Evolutionary conservation across 2,329 filamentous ascomycete genomes (phyloP).

Genomic region (Monosporascus sp.): DNA sequence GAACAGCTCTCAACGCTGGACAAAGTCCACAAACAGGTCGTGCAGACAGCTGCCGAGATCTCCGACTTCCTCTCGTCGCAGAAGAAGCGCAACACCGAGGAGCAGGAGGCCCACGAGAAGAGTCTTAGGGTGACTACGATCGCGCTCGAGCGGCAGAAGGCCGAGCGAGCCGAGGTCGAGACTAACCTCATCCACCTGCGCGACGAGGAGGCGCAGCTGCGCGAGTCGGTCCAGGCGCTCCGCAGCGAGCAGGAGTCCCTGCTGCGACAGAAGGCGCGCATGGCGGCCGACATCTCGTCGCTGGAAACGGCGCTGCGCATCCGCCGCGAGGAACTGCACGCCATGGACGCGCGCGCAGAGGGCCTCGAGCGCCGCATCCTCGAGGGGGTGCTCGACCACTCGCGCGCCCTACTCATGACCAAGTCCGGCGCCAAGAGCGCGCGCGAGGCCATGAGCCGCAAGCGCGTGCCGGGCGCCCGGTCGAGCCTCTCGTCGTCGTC

Average conservation of each 20-base stretch:
- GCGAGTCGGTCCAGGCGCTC: slow-evolving; percentile 51
- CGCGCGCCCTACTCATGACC: slow-evolving; percentile 78
- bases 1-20: slow-evolving; percentile 77
- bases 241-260: slow-evolving; percentile 70
- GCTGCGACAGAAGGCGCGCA: slow-evolving; percentile 68
- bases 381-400: slow-evolving; percentile 94
- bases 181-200: slow-evolving; percentile 46
- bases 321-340: slow-evolving; percentile 81
- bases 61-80: slow-evolving; percentile 76
- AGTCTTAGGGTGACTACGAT: slow-evolving; percentile 75
- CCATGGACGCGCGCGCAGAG: slow-evolving; percentile 88
- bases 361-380: slow-evolving; percentile 86
- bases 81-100: slow-evolving; percentile 67
- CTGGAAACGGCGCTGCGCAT: slow-evolving; percentile 86
- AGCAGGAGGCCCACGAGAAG: slow-evolving; percentile 73
- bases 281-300: slow-evolving; percentile 82
- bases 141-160: slow-evolving; percentile 64
- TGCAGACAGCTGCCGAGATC: slow-evolving; percentile 77
- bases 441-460: slow-evolving; percentile 52
- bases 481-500: slow-evolving; percentile 35
- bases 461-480: slow-evolving; percentile 39
- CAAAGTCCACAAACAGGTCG: slow-evolving; percentile 82
- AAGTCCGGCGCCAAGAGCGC: slow-evolving; percentile 47
- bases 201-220: slow-evolving; percentile 49
- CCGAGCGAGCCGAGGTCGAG: slow-evolving; percentile 58